phyloP scores from a whole-genome alignment of 2,329 filamentous ascomycete genomes.

The Diaporthe sp. region DNA sequence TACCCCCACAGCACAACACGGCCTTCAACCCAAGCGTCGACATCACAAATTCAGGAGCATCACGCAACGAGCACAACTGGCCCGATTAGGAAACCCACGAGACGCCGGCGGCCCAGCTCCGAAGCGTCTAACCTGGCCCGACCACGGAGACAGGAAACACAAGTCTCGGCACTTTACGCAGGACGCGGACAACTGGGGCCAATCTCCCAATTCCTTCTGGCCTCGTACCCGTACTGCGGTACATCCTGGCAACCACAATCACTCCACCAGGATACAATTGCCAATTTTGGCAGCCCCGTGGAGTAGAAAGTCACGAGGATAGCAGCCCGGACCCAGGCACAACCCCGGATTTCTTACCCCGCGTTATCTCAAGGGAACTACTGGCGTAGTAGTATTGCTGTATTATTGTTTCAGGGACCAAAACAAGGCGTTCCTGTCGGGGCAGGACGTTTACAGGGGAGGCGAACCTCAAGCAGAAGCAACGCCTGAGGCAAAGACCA shows the following conservation, averaged over 20 bases:
- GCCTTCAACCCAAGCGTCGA: background rate
- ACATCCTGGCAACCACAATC: background rate
- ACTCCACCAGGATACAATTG: background rate
- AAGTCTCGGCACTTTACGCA: conserved; percentile 28
- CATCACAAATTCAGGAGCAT: conserved; percentile 2
- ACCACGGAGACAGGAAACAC: background rate
- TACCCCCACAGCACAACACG: background rate
- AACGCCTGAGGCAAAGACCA: background rate
- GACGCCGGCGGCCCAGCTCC: conserved; percentile 32
- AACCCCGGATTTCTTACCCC: conserved; percentile 22
- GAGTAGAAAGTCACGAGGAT: conserved; percentile 24
- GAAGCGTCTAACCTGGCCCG: conserved; percentile 25
- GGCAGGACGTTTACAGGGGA: background rate
- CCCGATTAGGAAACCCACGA: conserved; percentile 34
- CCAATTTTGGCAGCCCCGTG: conserved; percentile 27
- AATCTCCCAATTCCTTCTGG: background rate
- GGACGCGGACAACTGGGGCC: conserved; percentile 10
- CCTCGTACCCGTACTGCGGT: conserved; percentile 1
- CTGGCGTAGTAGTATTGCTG: background rate
- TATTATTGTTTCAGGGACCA: background rate
- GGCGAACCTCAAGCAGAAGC: background rate
- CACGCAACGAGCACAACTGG: background rate
- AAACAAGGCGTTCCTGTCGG: background rate
- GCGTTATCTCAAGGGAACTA: background rate
- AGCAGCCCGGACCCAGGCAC: background rate